phyloP scores from a whole-genome alignment of 805 yeast species.

The Priceomyces carsonii region DNA sequence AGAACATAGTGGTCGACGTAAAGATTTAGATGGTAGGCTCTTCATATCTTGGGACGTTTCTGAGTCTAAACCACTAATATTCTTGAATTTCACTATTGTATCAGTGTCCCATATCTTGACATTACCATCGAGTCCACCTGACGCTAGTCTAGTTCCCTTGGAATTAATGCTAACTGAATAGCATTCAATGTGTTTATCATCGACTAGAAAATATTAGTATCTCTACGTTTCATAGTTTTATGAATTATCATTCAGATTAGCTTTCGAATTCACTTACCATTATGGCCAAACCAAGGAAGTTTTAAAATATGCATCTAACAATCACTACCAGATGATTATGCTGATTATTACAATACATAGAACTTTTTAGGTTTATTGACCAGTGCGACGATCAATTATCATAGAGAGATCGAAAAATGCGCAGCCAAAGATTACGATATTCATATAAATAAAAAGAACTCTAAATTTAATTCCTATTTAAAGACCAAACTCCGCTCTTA shows the following conservation, averaged over 20 bases:
- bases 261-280: conserved; percentile 35
- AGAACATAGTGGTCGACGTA: conserved; percentile 66
- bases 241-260: too few relatives aligned
- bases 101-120: conserved; percentile 84
- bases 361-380: too few relatives aligned
- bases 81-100: conserved; percentile 48
- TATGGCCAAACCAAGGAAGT: conserved; percentile 47
- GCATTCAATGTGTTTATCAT: conserved; percentile 76
- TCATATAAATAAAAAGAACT: too few relatives aligned
- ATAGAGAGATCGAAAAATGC: too few relatives aligned
- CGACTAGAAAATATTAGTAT: conserved; percentile 52
- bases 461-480: too few relatives aligned
- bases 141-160: conserved; percentile 82
- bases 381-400: too few relatives aligned
- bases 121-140: conserved; percentile 92
- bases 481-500: conserved; percentile 54
- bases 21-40: conserved; percentile 20
- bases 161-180: conserved; percentile 80
- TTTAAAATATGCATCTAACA: conserved; percentile 37
- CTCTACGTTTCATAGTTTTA: background rate
- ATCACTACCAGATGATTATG: background rate
- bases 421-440: too few relatives aligned
- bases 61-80: conserved; percentile 12
- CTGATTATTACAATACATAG: background rate
- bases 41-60: conserved; percentile 1